phyloP scores from a whole-genome alignment of 768 basidiomycete genomes.

The Hericium erinaceus region DNA sequence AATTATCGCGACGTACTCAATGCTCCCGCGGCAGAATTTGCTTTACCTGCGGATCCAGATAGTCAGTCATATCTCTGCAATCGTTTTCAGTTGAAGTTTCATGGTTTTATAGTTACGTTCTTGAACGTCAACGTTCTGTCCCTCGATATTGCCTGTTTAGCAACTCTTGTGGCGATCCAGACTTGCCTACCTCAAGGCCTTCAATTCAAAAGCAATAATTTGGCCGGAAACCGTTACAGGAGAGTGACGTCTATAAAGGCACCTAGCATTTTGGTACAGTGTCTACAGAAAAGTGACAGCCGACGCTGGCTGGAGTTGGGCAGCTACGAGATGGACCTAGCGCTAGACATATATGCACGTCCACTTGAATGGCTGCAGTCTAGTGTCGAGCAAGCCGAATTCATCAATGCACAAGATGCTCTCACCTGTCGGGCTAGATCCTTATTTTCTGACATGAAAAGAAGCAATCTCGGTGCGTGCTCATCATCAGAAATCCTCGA shows the following conservation, averaged over 20 bases:
- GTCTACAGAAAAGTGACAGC: conserved; percentile 34
- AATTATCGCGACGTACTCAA: conserved; percentile 75
- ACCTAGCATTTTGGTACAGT: conserved; percentile 38
- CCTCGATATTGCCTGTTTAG: conserved; percentile 48
- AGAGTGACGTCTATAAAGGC: conserved; percentile 53
- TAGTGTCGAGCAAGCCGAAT: conserved; percentile 49
- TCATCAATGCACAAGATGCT: conserved; percentile 62
- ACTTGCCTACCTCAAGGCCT: conserved; percentile 51
- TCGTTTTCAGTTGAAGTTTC: not conserved
- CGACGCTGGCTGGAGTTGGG: conserved; percentile 64
- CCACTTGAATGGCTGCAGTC: conserved; percentile 45
- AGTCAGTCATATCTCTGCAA: conserved; percentile 34
- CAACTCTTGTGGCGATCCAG: conserved; percentile 43
- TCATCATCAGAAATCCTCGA: too few species aligned
- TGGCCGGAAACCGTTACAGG: conserved; percentile 58
- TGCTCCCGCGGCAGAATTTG: conserved; percentile 65
- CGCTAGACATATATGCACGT: conserved; percentile 62
- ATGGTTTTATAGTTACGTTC: conserved; percentile 60
- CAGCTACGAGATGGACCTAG: conserved; percentile 39
- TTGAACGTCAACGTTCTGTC: conserved; percentile 53
- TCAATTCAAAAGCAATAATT: conserved; percentile 62
- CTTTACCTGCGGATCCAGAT: conserved; percentile 63
- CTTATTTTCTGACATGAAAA: conserved; percentile 29
- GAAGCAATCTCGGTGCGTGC: too few species aligned
- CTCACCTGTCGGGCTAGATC: conserved; percentile 52